Conservation (phyloP, 73 alveolate species). For the Breviolum minutum region DNA sequence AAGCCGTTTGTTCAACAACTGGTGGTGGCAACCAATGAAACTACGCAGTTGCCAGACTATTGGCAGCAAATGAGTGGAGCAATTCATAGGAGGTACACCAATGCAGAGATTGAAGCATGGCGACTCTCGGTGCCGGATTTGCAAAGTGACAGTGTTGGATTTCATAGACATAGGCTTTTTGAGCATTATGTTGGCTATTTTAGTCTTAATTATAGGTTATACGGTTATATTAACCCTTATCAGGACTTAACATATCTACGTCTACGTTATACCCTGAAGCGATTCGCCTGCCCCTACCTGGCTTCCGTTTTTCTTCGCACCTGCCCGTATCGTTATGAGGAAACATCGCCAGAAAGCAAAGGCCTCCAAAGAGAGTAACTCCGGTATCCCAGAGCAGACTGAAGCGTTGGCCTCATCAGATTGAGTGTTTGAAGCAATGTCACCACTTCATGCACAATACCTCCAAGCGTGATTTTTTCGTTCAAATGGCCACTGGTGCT, state of each 20-base stretch:
- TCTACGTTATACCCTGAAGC: no score
- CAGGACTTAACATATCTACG: no score
- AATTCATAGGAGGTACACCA: background rate
- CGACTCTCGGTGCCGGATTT: no score
- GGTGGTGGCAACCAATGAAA: constrained; percentile 1
- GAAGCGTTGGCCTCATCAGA: background rate
- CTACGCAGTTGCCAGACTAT: background rate
- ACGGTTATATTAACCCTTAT: no score
- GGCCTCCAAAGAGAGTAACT: background rate
- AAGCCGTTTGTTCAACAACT: background rate
- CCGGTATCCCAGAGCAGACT: background rate
- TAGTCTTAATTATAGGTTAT: no score
- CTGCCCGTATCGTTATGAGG: background rate
- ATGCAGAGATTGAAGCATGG: background rate
- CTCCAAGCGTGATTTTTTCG: constrained; percentile 9
- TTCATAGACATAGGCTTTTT: no score
- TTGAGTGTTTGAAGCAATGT: background rate
- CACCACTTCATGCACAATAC: background rate
- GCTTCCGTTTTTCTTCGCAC: background rate
- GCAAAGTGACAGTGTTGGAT: no score
- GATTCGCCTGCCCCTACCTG: background rate
- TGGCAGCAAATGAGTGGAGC: constrained; percentile 18
- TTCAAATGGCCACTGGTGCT: background rate
- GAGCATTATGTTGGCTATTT: no score
- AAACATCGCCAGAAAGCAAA: background rate